Percentiles rank a stretch among this genome's conserved stretches.
These are phyloP conservation scores for Plasmodium gallinaceum DNA, from an alignment of 169 alveolate species.

Conservation along the genomic window DNA sequence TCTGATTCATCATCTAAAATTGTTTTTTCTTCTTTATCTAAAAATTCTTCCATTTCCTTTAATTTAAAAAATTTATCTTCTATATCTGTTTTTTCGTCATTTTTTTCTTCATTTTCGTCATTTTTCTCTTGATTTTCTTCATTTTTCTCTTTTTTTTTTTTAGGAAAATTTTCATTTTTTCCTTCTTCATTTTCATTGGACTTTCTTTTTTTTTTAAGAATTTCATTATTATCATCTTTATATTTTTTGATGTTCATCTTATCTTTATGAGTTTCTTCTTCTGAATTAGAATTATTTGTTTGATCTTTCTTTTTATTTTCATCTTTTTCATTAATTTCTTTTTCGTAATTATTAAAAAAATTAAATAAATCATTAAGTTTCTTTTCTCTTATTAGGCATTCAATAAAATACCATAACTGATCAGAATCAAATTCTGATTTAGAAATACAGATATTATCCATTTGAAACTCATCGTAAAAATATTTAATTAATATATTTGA, in stretches of 20 bases:
- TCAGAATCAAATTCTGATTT: conserved; percentile 43
- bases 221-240: background rate
- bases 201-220: background rate
- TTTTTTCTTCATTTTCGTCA: background rate
- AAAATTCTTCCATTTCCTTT: conserved; percentile 53
- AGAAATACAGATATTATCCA: conserved; percentile 7
- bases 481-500: conserved; percentile 20
- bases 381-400: conserved; percentile 60
- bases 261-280: background rate
- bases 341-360: conserved; percentile 50
- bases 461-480: conserved; percentile 38
- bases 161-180: background rate
- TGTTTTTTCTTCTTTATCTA: conserved; percentile 31
- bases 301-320: background rate
- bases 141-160: background rate
- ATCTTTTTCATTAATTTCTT: background rate
- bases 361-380: background rate
- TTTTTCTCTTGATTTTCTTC: background rate
- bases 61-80: conserved; percentile 39
- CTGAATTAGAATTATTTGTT: background rate
- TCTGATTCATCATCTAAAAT: background rate
- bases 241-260: background rate
- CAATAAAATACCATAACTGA: conserved; percentile 56
- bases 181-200: background rate
- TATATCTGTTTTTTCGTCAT: background rate